Evolutionary conservation across 306 rosid species (phyloP), one percentile per base, ranked within the genome.

Genomic region (Ochetophila trinervis): DNA sequence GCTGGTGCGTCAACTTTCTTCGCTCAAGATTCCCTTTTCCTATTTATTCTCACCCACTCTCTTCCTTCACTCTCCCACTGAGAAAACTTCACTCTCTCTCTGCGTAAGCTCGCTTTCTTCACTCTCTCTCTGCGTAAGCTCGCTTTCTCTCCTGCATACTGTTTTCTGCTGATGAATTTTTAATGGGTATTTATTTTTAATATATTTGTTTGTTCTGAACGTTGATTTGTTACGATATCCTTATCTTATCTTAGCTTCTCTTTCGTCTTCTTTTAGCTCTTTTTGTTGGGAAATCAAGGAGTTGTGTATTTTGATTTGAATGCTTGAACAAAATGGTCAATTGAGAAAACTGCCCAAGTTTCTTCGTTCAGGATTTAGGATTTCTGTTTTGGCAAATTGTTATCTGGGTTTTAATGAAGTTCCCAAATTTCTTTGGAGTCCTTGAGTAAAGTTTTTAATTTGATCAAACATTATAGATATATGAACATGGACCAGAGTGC

Each of bases 91-190:
- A 13, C 0, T 49, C 44, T 58, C 49, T 66, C 73, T 69, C 56
- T 4, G 16, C 16, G 85, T 68, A 65, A 63, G 74, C 37, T 61
- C 53, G 6, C 70, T 37, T 49, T 48, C 68, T 72, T 27, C 53
- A 32, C 45, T 21, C 61, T 15, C 8, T 59, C 14, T 47, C 19
- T 17, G 3, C 32, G 10, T 4, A 34, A 21, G 34, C 35, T 3
- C 49, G 1, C 5, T 8, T 37, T 15, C 32, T 6, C 16, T 12
- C 24, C 20, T 11, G 14, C 13, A 5, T 27, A 40, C 45, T 40
- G 45, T n/a, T 50, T 50, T 50, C 21, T 16, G 10, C 5, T 19
- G 54, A 17, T 50, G 22, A 17, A 6, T 50, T 3, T 5, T 19
- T 50, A 13, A 2, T 50, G 13, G 51, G 51, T 17, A 11, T 50